Evolutionary conservation across 768 basidiomycete species (phyloP), one percentile per base, ranked within the genome.

Genomic region (Agaricus sinodeliciosus): DNA sequence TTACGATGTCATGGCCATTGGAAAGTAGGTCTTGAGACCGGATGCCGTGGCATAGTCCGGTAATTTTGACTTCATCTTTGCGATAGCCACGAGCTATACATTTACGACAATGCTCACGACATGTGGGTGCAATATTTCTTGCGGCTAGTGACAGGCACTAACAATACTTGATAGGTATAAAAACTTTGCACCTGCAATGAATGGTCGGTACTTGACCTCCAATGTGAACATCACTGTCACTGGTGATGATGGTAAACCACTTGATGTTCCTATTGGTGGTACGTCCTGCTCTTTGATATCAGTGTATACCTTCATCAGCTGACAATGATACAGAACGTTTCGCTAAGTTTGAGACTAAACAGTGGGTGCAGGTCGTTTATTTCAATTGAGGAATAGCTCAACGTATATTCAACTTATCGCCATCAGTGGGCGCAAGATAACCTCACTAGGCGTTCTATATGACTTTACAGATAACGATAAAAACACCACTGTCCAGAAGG

Each of bases 221-320:
- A 95, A 95, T 60, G 87, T 81, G 51, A 89, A 94, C 68, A 89
- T 95, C 63, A 92, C 90, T 2, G 62, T 87, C 9, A 56, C 73
- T 13, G 75, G 78, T 59, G 60, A 67, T 31, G 53, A 69, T n/a
- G 69, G 70, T 28, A 60, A 71, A 31, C 61, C 65, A 3, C 66
- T 70, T 26, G 72, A 57, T 43, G 62, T 66, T 4, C 69, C 72
- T 1, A 67, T 74, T 46, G 78, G 72, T 41, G 66, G 69, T 70
- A 55, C 43, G 64, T 55, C n/a, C 6, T 9, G 22, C 22, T 18
- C 16, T 12, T 11, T 47, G 12, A 27, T 15, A 18, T 9, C 28
- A 31, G 12, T 2, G 11, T 47, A 16, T 19, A 31, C 31, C 7
- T 16, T 44, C 15, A 8, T 8, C 11, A 18, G 5, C 34, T 48